Evolutionary conservation across 106 monocot genomes (phyloP).

Genomic region (Posidonia australis): DNA sequence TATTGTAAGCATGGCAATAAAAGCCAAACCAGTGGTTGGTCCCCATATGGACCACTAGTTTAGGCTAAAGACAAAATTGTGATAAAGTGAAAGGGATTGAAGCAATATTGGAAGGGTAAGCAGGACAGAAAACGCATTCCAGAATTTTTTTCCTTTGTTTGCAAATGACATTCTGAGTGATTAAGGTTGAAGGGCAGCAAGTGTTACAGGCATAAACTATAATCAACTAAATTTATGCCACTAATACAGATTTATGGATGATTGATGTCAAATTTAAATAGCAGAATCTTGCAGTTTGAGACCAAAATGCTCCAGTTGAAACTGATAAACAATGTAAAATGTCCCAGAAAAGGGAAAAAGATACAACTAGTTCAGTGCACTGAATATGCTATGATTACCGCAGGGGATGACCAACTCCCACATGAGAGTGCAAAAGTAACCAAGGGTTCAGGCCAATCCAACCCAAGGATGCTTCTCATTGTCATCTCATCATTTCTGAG

Average conservation of each 20-base stretch:
- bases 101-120: background rate
- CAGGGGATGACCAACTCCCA: conserved; percentile 97
- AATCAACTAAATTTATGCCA: too few relatives aligned
- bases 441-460: conserved; percentile 93
- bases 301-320: too few relatives aligned
- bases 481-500: conserved; percentile 33
- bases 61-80: background rate
- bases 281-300: too few relatives aligned
- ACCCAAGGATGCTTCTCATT: conserved; percentile 41
- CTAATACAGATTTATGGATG: too few relatives aligned
- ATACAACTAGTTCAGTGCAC: background rate
- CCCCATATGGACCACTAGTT: background rate
- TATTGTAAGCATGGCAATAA: background rate
- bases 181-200: too few relatives aligned
- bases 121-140: too few relatives aligned
- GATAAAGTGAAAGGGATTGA: background rate
- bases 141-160: too few relatives aligned
- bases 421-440: conserved; percentile 95
- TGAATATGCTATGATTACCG: conserved; percentile 35
- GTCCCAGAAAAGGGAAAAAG: too few relatives aligned
- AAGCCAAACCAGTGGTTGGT: background rate
- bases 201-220: too few relatives aligned
- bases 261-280: too few relatives aligned
- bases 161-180: too few relatives aligned
- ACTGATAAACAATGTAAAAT: too few relatives aligned